A percentile compares a stretch with the other conserved stretches of the same genome.
Evolutionary conservation across 768 basidiomycete genomes (phyloP).

Genomic region (Rhodotorula toruloides): DNA sequence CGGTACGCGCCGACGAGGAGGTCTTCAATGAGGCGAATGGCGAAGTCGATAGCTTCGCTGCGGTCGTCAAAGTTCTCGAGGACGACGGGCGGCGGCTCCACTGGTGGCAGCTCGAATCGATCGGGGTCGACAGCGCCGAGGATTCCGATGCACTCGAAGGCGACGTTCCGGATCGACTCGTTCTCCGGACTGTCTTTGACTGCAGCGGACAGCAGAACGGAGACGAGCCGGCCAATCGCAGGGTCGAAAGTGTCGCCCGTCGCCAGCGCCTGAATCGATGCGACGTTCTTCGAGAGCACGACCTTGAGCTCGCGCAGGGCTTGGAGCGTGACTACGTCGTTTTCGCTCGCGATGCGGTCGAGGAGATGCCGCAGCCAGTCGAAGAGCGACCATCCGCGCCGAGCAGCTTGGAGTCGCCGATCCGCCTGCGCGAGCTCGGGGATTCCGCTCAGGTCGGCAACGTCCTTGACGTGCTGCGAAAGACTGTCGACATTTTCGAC

Average conservation of each 20-base stretch:
- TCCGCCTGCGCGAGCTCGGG: conserved; percentile 52
- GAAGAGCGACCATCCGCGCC: conserved; percentile 55
- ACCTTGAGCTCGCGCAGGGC: conserved; percentile 72
- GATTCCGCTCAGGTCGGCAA: conserved; percentile 71
- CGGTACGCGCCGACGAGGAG: conserved; percentile 84
- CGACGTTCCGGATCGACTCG: conserved; percentile 60
- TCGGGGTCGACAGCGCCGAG: conserved; percentile 94
- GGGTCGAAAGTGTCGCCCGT: conserved; percentile 84
- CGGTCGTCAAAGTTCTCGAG: conserved; percentile 74
- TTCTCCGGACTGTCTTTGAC: conserved; percentile 69
- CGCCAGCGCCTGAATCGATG: conserved; percentile 59
- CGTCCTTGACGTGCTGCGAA: conserved; percentile 60
- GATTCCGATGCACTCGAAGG: conserved; percentile 85
- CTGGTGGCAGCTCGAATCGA: conserved; percentile 64
- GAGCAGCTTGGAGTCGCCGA: conserved; percentile 42
- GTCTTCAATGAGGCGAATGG: conserved; percentile 74
- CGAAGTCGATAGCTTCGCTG: conserved; percentile 69
- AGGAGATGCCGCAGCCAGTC: conserved; percentile 62
- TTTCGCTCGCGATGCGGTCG: conserved; percentile 71
- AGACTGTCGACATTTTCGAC: conserved; percentile 59
- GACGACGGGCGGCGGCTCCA: conserved; percentile 60
- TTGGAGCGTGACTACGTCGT: conserved; percentile 66
- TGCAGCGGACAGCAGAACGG: conserved; percentile 62
- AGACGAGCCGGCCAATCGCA: conserved; percentile 62
- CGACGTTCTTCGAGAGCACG: conserved; percentile 49